Evolutionary conservation across 2,329 filamentous ascomycete species (phyloP).

Genomic region (Scytalidium lignicola): DNA sequence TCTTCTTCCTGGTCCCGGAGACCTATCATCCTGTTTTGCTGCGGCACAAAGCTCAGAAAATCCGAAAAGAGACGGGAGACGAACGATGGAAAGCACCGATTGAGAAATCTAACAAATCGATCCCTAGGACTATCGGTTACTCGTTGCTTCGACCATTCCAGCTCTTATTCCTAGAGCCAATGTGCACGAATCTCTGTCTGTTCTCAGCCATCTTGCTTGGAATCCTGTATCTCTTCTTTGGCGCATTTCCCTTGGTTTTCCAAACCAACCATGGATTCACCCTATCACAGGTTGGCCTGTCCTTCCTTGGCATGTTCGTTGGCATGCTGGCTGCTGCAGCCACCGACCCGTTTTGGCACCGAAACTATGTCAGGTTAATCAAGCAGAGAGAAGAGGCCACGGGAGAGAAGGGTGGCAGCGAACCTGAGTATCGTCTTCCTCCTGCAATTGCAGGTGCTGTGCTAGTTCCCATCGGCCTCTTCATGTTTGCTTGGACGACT

Average conservation of each 20-base stretch:
- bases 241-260: slow-evolving; percentile 81
- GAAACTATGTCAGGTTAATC: slow-evolving; percentile 53
- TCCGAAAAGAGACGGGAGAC: slow-evolving; percentile 74
- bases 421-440: slow-evolving; percentile 84
- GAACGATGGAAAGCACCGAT: slow-evolving; percentile 70
- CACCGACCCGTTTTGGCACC: slow-evolving; percentile 62
- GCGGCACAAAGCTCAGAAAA: slow-evolving; percentile 61
- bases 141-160: slow-evolving; percentile 63
- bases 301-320: slow-evolving; percentile 67
- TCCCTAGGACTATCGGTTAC: slow-evolving; percentile 52
- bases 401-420: slow-evolving; percentile 43
- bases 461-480: slow-evolving; percentile 74
- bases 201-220: slow-evolving; percentile 83
- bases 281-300: slow-evolving; percentile 73
- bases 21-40: slow-evolving; percentile 78
- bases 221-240: slow-evolving; percentile 86
- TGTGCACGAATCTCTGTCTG: slow-evolving; percentile 77
- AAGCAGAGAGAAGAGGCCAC: slow-evolving; percentile 40
- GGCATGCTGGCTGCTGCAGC: slow-evolving; percentile 62
- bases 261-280: slow-evolving; percentile 67
- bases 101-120: slow-evolving; percentile 66
- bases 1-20: slow-evolving; percentile 74
- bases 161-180: slow-evolving; percentile 75
- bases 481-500: slow-evolving; percentile 86
- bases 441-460: slow-evolving; percentile 69